A percentile compares a stretch with the other conserved stretches of the same genome.
Conservation (phyloP, 176 grass and related monocot species). For the Carex pumila region DNA sequence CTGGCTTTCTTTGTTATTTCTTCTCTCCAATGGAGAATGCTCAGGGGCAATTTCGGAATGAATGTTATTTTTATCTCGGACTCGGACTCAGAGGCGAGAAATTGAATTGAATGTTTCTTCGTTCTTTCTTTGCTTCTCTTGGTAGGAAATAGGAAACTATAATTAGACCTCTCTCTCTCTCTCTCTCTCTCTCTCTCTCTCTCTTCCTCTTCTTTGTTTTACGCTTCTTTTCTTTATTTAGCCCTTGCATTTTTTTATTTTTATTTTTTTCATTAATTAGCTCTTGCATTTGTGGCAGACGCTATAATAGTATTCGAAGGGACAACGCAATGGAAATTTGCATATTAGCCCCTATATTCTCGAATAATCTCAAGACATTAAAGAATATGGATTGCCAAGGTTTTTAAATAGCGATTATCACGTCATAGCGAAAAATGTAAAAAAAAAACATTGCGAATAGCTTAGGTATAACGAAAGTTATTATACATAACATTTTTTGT, state of each 20-base stretch:
- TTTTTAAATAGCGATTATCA: too few species aligned
- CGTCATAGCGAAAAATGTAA: too few species aligned
- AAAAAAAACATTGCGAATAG: too few species aligned
- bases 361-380: neutral
- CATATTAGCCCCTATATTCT: neutral
- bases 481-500: too few species aligned
- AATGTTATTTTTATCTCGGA: neutral
- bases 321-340: neutral
- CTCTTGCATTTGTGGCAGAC: neutral
- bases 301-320: too few species aligned
- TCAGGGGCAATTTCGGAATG: neutral
- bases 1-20: neutral
- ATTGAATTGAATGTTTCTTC: neutral
- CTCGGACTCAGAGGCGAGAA: neutral
- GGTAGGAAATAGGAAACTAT: neutral
- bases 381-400: too few species aligned
- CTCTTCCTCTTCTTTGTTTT: neutral
- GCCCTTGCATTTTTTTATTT: too few species aligned
- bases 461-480: too few species aligned
- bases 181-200: too few species aligned
- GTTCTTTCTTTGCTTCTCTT: neutral
- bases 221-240: too few species aligned
- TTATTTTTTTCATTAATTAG: neutral
- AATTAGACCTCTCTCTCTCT: too few species aligned
- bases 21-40: constrained; percentile 1